Percentiles rank a stretch among this genome's conserved stretches.
Evolutionary conservation across 2,329 filamentous ascomycete species (phyloP).

Genomic region (Pseudogymnoascus sp.): DNA sequence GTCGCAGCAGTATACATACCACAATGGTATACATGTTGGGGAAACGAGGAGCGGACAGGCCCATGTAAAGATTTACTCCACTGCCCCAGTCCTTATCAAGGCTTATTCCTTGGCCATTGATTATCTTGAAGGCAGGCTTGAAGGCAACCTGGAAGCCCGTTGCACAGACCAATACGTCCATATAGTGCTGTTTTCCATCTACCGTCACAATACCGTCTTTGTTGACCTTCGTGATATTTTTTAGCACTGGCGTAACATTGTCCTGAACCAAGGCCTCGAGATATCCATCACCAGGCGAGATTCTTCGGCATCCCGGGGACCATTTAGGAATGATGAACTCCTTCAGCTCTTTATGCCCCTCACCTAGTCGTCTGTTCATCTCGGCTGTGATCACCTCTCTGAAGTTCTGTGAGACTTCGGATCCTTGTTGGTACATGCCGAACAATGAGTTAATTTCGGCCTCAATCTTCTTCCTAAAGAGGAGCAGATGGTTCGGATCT

Average conservation of each 20-base stretch:
- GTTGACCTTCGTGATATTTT: conserved; percentile 27
- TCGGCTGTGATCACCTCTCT: conserved; percentile 37
- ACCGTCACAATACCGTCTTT: neutral
- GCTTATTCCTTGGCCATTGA: conserved; percentile 18
- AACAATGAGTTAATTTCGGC: conserved; percentile 39
- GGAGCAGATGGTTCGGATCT: conserved; percentile 37
- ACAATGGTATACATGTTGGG: conserved; percentile 26
- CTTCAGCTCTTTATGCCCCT: conserved; percentile 32
- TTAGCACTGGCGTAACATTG: conserved; percentile 33
- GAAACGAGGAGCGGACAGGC: conserved; percentile 21
- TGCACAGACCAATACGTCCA: conserved; percentile 33
- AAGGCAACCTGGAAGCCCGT: conserved; percentile 31
- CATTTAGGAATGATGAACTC: conserved; percentile 17
- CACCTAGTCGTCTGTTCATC: conserved; percentile 38
- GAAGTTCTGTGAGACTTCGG: conserved; percentile 35
- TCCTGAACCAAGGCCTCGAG: neutral
- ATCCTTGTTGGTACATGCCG: conserved; percentile 38
- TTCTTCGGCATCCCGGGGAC: conserved; percentile 31
- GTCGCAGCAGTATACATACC: conserved; percentile 13
- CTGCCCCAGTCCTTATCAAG: conserved; percentile 22
- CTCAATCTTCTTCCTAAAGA: conserved; percentile 40
- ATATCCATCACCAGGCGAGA: conserved; percentile 85
- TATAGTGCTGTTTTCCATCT: neutral
- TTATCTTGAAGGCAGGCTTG: conserved; percentile 22
- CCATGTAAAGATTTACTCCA: conserved; percentile 22